Base-by-base conservation (phyloP, 2,329 filamentous ascomycete genomes). In the Talaromyces funiculosus region DNA sequence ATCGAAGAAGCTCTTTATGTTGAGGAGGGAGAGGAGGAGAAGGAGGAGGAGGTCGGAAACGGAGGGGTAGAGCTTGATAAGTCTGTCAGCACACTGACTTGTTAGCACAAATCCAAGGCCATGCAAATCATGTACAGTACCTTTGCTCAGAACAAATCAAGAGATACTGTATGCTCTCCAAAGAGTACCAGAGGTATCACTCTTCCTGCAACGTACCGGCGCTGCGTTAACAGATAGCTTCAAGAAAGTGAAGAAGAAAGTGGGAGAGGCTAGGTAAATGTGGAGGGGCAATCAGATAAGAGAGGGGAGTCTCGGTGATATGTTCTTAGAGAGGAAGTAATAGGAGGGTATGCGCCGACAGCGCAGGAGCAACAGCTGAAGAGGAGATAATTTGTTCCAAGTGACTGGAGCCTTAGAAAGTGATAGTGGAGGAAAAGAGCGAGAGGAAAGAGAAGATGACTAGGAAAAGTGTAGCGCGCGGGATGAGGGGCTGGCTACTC, bases 191-290 rank as follows among this genome's bases (percentile, higher is more conserved):
- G 31, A 3, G 40, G 12, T 53, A 24, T 53, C 57, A 40, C 35
- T 51, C 31, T 29, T 40, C 22, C 56, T 51, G 56, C 56, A 59
- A 53, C 22, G 31, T 59, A 53, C 45, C 57, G 20, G 33, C 33
- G 57, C 45, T 51, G 45, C 29, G 33, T 53, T 31, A 49, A 57
- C 26, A 51, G 47, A 51, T 22, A 57, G 54, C 54, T 42, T 57
- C 40, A 16, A 22, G 22, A 38, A 31, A 38, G 51, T 24, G 33
- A 12, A 53, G 16, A 53, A 51, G 18, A 51, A 40, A 40, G 51
- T 51, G 47, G 47, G 47, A 33, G 29, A 33, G 29, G 20, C n/a
- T 51, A 14, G n/a, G n/a, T n/a, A n/a, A n/a, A n/a, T 51, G n/a
- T 35, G 47, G 47, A 51, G 47, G 47, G 47, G 47, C 47, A 51